A percentile compares a stretch with the other conserved stretches of the same genome.
Conservation (phyloP, 2,329 filamentous ascomycete species). For the Hortaea sp. region DNA sequence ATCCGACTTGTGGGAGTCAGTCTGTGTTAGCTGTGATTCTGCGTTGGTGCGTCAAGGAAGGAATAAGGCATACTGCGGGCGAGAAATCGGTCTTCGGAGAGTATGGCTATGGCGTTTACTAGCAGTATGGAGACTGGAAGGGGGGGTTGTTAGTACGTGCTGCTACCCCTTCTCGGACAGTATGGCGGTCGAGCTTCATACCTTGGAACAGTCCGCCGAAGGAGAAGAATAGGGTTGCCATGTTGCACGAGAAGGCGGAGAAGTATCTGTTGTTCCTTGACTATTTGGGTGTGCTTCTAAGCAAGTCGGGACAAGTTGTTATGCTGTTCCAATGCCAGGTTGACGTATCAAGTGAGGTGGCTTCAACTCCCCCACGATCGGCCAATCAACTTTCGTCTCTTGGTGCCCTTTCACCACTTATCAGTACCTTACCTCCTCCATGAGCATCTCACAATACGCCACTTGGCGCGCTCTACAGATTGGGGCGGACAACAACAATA, state of each 20-base stretch:
- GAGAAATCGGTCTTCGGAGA: constrained; percentile 91
- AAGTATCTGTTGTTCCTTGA: background rate
- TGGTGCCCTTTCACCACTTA: no score
- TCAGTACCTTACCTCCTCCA: background rate
- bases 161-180: background rate
- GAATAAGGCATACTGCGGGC: constrained; percentile 54
- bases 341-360: no score
- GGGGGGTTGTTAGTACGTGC: background rate
- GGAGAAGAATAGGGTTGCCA: constrained; percentile 50
- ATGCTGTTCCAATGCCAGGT: no score
- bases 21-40: constrained; percentile 4
- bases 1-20: constrained; percentile 56
- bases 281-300: no score
- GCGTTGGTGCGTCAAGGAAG: background rate
- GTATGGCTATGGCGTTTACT: constrained; percentile 84
- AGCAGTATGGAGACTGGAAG: constrained; percentile 66
- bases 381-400: no score
- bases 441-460: background rate
- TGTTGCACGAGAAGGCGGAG: constrained; percentile 3
- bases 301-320: no score
- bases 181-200: constrained; percentile 25
- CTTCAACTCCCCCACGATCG: no score
- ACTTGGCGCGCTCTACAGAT: constrained; percentile 6
- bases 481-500: background rate
- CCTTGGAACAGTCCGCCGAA: constrained; percentile 66